Evolutionary conservation across 78 protist genomes (phyloP).

Genomic region (Neovahlkampfia damariscottae): DNA sequence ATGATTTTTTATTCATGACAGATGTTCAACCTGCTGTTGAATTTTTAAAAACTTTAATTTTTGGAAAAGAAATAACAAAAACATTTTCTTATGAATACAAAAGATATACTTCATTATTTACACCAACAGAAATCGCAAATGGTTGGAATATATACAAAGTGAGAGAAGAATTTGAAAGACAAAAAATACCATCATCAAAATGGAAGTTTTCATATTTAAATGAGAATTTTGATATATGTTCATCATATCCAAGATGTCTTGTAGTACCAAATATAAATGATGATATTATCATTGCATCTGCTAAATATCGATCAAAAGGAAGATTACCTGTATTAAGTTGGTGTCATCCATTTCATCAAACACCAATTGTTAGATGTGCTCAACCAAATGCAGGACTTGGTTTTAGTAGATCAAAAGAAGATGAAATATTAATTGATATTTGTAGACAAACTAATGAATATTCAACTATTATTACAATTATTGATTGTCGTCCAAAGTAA

Average conservation of each 20-base stretch:
- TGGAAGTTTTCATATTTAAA: not conserved
- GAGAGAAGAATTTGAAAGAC: too few species aligned
- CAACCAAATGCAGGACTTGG: constrained; percentile 50
- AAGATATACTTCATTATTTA: too few species aligned
- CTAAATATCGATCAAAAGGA: not conserved
- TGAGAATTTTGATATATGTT: not conserved
- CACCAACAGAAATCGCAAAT: not conserved
- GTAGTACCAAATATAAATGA: constrained; percentile 8
- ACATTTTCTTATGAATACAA: too few species aligned
- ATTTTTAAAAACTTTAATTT: too few species aligned
- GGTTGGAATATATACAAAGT: too few species aligned
- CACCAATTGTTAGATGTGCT: constrained; percentile 12
- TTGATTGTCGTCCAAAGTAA: constrained; percentile 60
- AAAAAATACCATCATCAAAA: too few species aligned
- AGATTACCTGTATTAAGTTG: constrained; percentile 20
- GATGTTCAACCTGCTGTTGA: too few species aligned
- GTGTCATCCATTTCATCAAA: constrained; percentile 5
- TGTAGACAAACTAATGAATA: not conserved
- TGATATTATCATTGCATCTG: not conserved
- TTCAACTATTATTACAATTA: not conserved
- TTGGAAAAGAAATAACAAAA: too few species aligned
- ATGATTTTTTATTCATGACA: too few species aligned
- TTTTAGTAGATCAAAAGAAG: constrained; percentile 31
- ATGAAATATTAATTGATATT: constrained; percentile 34
- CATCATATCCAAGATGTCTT: constrained; percentile 3